phyloP scores from a whole-genome alignment of 495 filamentous ascomycete genomes.

The Xylaria grammica region DNA sequence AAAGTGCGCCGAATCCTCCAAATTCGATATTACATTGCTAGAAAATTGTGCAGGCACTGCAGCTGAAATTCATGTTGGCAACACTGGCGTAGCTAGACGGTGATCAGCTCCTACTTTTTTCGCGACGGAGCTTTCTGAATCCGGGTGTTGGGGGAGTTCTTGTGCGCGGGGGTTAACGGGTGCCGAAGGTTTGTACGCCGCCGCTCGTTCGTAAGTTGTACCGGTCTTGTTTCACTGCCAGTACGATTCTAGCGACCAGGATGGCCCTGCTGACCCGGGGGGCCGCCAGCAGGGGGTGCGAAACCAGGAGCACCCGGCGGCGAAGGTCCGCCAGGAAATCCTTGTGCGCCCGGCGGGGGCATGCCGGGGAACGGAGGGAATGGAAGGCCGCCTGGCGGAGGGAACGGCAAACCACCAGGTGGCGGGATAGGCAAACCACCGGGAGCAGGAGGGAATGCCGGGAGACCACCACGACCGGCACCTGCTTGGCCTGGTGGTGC shows the following conservation, averaged over 20 bases:
- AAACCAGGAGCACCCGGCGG: constrained; percentile 33
- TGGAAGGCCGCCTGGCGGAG: constrained; percentile 53
- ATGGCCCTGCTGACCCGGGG: constrained; percentile 39
- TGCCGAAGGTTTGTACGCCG: too few relatives aligned
- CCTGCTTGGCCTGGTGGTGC: constrained; percentile 58
- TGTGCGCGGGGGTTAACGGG: too few relatives aligned
- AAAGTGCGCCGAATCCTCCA: not conserved
- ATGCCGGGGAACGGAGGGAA: constrained; percentile 40
- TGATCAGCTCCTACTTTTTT: too few relatives aligned
- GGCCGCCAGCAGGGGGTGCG: constrained; percentile 41
- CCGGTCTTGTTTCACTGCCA: not conserved
- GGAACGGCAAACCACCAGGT: constrained; percentile 62
- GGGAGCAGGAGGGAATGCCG: constrained; percentile 68
- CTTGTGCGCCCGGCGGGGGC: constrained; percentile 53
- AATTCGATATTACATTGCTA: not conserved
- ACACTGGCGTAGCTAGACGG: too few relatives aligned
- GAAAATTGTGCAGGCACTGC: not conserved
- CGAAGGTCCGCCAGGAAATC: constrained; percentile 34
- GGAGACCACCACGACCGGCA: constrained; percentile 57
- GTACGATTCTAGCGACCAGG: constrained; percentile 31
- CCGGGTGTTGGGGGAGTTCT: too few relatives aligned
- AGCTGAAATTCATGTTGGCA: not conserved
- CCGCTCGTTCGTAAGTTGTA: not conserved
- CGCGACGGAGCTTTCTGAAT: too few relatives aligned
- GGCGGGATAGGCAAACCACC: constrained; percentile 50